Percentiles rank a stretch among this genome's conserved stretches.
Conservation (phyloP, 306 rosid species). For the Acacia melanoxylon region DNA sequence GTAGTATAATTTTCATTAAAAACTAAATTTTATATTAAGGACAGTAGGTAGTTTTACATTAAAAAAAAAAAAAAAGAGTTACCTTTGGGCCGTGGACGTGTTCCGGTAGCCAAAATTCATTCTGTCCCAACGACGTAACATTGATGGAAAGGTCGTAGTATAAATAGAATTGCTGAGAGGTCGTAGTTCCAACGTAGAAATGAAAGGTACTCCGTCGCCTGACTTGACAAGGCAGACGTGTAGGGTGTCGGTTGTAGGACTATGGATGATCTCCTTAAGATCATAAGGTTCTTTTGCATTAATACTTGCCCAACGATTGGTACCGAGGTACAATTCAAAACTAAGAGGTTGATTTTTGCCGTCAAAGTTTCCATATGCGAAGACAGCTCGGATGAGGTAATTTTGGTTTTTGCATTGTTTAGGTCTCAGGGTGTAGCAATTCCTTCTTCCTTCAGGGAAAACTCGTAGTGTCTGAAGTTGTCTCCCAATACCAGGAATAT, state of each 20-base stretch:
- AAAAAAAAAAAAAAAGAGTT: neutral
- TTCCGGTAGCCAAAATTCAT: slow-evolving; percentile 13
- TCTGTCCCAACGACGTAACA: neutral
- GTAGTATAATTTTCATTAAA: no score
- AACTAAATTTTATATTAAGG: no score
- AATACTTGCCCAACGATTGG: slow-evolving; percentile 36
- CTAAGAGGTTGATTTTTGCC: slow-evolving; percentile 14
- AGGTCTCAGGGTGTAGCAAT: slow-evolving; percentile 45
- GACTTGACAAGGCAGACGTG: slow-evolving; percentile 41
- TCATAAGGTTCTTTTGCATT: rapidly evolving
- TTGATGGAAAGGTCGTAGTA: neutral
- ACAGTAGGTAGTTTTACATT: no score
- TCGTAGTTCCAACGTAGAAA: slow-evolving; percentile 45
- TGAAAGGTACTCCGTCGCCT: neutral
- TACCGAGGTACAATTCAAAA: slow-evolving; percentile 47
- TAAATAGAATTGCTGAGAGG: slow-evolving; percentile 19
- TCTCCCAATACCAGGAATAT: neutral
- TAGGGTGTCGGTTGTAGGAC: slow-evolving; percentile 28
- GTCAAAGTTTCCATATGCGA: slow-evolving; percentile 45
- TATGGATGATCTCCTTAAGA: slow-evolving; percentile 17
- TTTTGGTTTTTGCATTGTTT: slow-evolving; percentile 25
- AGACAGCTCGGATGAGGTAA: slow-evolving; percentile 45
- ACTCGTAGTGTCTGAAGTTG: neutral
- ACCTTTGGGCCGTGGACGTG: rapidly evolving
- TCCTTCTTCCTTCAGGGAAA: slow-evolving; percentile 36